Evolutionary conservation across 805 yeast genomes (phyloP), one percentile per base, ranked within the genome.

Genomic region (Metschnikowia orientalis): DNA sequence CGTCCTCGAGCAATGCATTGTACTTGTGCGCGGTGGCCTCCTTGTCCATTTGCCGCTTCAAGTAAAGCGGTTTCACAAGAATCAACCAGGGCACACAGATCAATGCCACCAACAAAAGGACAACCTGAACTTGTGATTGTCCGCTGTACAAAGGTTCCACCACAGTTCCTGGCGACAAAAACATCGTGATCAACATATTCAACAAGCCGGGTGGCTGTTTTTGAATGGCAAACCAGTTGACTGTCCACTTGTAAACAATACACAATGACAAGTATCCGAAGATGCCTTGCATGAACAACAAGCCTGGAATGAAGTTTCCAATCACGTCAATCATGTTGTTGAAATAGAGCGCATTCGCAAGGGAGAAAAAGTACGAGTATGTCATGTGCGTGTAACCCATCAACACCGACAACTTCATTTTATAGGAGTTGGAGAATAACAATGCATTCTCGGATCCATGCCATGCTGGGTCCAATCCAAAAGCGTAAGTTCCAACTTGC

Each of bases 311-410:
- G 53, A 92, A 92, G 63, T 90, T 92, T 40, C 97, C 97, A 49
- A 83, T 61, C 26, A 92, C 77, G 56, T 92, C 97, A 45, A 92
- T 77, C 29, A 59, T 57, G 23, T 88, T 80, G 26, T 78, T 65
- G 68, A 77, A 86, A 55, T 73, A 73, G 19, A 74, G 48, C 49
- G 81, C 80, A 59, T 92, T 92, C 35, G 84, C 89, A 43, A 84
- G 72, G 13, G 97, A 87, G 53, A 89, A 88, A 58, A 77, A 57
- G 54, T 77, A 81, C 4, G 95, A 85, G 62, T 90, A 92, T 8
- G 89, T 65, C 99, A 92, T 92, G 63, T 92, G 99, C 28, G 74
- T 61, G 61, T 81, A 90, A 4, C 99, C 99, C 89, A 92, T 82
- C 46, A 92, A 69, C 37, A 92, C 81, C 2, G 97, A 88, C 41